phyloP scores from a whole-genome alignment of 768 basidiomycete genomes.

The Stropharia rugosoannulata region DNA sequence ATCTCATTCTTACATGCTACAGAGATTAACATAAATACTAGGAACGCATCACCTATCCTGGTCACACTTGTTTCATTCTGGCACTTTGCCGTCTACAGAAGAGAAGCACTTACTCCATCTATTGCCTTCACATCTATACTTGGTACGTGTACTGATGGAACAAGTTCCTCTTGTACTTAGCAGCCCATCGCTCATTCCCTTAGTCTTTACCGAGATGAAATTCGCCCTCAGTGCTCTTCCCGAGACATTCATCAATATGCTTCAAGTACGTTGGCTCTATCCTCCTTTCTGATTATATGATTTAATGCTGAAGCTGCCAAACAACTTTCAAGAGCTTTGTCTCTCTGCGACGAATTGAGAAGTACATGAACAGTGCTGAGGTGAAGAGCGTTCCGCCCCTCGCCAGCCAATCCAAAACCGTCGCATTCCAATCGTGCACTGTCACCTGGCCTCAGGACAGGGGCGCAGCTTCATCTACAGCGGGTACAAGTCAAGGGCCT shows the following conservation, averaged over 20 bases:
- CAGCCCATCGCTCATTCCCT: background rate
- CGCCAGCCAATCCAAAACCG: constrained; percentile 51
- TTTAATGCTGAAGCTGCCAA: background rate
- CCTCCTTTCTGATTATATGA: background rate
- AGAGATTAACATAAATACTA: constrained; percentile 16
- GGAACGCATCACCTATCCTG: constrained; percentile 65
- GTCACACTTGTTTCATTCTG: constrained; percentile 64
- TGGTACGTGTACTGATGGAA: background rate
- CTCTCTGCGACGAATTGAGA: constrained; percentile 87
- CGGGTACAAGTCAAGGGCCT: constrained; percentile 34
- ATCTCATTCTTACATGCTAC: too few relatives aligned
- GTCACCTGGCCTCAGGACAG: constrained; percentile 90
- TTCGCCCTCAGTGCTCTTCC: constrained; percentile 87
- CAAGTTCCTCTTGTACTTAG: background rate
- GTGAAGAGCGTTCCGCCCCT: constrained; percentile 62
- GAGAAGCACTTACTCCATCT: constrained; percentile 73
- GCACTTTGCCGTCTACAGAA: constrained; percentile 73
- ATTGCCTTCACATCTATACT: constrained; percentile 65
- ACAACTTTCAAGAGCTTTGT: constrained; percentile 57
- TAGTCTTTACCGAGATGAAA: constrained; percentile 86
- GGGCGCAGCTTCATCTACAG: constrained; percentile 18
- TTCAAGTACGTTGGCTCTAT: constrained; percentile 52
- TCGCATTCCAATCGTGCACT: constrained; percentile 82
- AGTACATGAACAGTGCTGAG: constrained; percentile 78
- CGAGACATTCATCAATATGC: constrained; percentile 86